Percentiles rank a stretch among this genome's conserved stretches.
phyloP scores from a whole-genome alignment of 257 asterid genomes.

The Scutellaria galericulata region DNA sequence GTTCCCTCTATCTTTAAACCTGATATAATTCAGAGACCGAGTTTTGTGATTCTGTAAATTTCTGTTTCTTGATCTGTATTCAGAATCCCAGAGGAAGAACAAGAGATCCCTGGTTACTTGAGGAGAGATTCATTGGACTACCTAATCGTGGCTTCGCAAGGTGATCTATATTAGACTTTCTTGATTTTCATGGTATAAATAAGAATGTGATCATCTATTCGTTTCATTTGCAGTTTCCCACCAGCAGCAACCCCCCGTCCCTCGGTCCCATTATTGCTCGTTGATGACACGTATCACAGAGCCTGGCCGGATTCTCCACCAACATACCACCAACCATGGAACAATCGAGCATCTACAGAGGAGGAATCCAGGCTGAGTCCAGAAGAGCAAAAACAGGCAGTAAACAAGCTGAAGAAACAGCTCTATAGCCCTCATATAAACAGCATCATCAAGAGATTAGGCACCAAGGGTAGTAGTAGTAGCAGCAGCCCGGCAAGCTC shows the following conservation, averaged over 20 bases:
- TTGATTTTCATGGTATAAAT: neutral
- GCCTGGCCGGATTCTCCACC: constrained; percentile 20
- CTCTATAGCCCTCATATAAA: constrained; percentile 71
- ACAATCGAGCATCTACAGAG: constrained; percentile 18
- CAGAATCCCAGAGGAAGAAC: constrained; percentile 48
- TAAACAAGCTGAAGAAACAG: constrained; percentile 65
- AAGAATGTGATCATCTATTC: too few species aligned
- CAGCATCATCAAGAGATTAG: constrained; percentile 52
- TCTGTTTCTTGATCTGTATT: constrained; percentile 4
- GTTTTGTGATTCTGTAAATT: neutral
- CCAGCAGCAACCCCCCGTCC: constrained; percentile 32
- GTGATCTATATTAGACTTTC: constrained; percentile 33
- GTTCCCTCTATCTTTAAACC: neutral
- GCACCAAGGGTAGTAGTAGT: constrained; percentile 32
- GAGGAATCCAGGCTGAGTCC: constrained; percentile 55
- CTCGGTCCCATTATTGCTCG: constrained; percentile 33
- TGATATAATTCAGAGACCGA: neutral
- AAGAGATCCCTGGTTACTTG: constrained; percentile 48
- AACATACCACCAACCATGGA: constrained; percentile 31
- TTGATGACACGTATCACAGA: constrained; percentile 37
- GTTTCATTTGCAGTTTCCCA: constrained; percentile 48
- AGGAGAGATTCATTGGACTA: constrained; percentile 44
- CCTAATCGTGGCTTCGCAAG: constrained; percentile 44
- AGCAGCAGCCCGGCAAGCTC: constrained; percentile 10
- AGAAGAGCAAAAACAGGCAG: constrained; percentile 59